phyloP scores from a whole-genome alignment of 495 filamentous ascomycete species.

The Podospora sp. region DNA sequence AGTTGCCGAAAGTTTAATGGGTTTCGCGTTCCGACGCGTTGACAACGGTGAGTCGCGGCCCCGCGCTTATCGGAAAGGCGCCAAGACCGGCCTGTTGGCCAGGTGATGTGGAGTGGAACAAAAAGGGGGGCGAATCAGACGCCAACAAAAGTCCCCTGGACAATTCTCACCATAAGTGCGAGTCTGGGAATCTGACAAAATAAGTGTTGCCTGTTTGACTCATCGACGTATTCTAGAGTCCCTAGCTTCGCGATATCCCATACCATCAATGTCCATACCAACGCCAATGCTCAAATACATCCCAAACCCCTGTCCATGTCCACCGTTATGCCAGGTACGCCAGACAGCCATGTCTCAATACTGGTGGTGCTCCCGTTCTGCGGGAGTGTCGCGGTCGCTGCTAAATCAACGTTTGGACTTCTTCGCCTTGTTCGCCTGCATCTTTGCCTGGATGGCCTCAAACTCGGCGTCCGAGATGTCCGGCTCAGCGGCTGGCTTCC shows the following conservation, averaged over 20 bases:
- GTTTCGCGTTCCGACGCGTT: neutral
- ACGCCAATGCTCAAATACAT: neutral
- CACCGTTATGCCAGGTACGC: neutral
- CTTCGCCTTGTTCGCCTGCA: slow-evolving; percentile 47
- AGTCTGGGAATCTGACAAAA: neutral
- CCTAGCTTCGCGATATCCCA: neutral
- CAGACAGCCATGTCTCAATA: neutral
- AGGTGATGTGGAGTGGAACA: slow-evolving; percentile 2
- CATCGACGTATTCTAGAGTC: neutral
- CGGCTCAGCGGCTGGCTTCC: slow-evolving; percentile 48
- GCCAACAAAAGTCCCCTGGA: neutral
- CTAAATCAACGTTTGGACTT: slow-evolving; percentile 28
- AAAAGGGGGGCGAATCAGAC: slow-evolving; percentile 9
- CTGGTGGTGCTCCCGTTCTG: neutral
- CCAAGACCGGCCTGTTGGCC: slow-evolving; percentile 6
- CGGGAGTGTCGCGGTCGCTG: neutral
- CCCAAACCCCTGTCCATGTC: neutral
- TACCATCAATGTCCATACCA: neutral
- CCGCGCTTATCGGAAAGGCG: neutral
- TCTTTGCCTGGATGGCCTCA: slow-evolving; percentile 44
- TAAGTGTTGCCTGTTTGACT: neutral
- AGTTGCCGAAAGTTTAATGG: neutral
- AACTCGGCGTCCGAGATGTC: slow-evolving; percentile 73
- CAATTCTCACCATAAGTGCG: neutral
- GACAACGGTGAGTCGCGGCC: neutral